Conservation (phyloP, 129 eudicot species). For the Dittrichia graveolens region DNA sequence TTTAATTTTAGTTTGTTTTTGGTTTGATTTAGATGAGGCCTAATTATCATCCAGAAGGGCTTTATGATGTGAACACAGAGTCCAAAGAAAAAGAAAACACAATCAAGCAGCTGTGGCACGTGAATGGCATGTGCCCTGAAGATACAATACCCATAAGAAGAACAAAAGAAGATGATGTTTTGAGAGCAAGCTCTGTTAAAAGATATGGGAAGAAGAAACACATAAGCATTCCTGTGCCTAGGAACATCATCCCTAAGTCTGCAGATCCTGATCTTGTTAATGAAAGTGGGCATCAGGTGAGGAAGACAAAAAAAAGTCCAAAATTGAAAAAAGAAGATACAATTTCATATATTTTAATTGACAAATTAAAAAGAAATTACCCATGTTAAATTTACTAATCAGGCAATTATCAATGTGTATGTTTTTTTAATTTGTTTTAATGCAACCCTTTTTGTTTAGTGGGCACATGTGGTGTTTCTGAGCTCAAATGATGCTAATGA, state of each 20-base stretch:
- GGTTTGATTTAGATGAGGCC: constrained; percentile 59
- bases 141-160: constrained; percentile 81
- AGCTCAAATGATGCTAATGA: neutral
- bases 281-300: constrained; percentile 95
- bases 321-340: neutral
- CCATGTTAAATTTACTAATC: constrained; percentile 23
- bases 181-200: constrained; percentile 85
- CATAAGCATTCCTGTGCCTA: constrained; percentile 55
- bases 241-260: constrained; percentile 43
- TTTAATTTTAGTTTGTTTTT: neutral
- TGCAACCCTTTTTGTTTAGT: constrained; percentile 12
- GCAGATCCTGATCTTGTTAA: constrained; percentile 90
- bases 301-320: neutral
- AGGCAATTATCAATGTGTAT: constrained; percentile 13
- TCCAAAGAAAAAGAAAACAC: constrained; percentile 43
- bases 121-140: constrained; percentile 68
- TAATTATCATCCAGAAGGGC: constrained; percentile 79
- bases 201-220: constrained; percentile 79
- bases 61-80: constrained; percentile 53
- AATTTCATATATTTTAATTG: neutral
- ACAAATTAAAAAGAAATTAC: neutral
- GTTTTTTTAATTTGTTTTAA: neutral
- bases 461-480: neutral
- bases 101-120: constrained; percentile 78
- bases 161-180: constrained; percentile 82